These are phyloP conservation scores for Podila epicladia DNA, from an alignment of 192 early-diverging fungal genomes.

Conservation along the genomic window DNA sequence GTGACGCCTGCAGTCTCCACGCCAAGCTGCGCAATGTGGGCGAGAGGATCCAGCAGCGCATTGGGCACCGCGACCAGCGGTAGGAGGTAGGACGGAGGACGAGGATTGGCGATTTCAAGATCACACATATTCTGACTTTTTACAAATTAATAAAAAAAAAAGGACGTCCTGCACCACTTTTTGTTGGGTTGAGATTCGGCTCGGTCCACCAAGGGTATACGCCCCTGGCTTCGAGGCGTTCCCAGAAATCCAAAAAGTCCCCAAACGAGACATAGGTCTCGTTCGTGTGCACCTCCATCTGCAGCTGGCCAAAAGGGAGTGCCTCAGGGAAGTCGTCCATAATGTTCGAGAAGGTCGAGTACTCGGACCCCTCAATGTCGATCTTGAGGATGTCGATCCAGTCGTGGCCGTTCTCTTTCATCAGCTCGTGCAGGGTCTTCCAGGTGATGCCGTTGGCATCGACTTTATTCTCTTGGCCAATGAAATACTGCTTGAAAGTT, in stretches of 20 bases:
- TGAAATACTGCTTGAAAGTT: slow-evolving; percentile 32
- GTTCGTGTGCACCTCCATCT: slow-evolving; percentile 30
- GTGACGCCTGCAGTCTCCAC: no score
- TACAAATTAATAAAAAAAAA: no score
- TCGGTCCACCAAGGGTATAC: slow-evolving; percentile 28
- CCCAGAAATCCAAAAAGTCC: slow-evolving; percentile 31
- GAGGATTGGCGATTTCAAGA: no score
- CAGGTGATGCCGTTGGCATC: slow-evolving; percentile 11
- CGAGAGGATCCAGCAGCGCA: no score
- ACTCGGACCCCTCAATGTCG: slow-evolving; percentile 41
- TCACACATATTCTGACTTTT: no score
- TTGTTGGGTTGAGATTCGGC: slow-evolving; percentile 30
- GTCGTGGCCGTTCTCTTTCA: slow-evolving; percentile 46
- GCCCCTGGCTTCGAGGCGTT: slow-evolving; percentile 29
- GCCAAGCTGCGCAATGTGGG: no score
- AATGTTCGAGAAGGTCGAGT: slow-evolving; percentile 18
- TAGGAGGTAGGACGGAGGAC: no score
- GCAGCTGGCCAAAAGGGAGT: slow-evolving; percentile 32
- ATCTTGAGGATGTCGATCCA: slow-evolving; percentile 50
- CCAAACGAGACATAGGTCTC: neutral
- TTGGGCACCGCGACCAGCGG: no score
- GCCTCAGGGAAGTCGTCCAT: slow-evolving; percentile 44
- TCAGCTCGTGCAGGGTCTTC: slow-evolving; percentile 21
- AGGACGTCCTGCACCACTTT: no score
- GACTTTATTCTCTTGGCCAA: slow-evolving; percentile 15